Evolutionary conservation across 2,329 filamentous ascomycete genomes (phyloP).

Genomic region (Diaporthe sp.): DNA sequence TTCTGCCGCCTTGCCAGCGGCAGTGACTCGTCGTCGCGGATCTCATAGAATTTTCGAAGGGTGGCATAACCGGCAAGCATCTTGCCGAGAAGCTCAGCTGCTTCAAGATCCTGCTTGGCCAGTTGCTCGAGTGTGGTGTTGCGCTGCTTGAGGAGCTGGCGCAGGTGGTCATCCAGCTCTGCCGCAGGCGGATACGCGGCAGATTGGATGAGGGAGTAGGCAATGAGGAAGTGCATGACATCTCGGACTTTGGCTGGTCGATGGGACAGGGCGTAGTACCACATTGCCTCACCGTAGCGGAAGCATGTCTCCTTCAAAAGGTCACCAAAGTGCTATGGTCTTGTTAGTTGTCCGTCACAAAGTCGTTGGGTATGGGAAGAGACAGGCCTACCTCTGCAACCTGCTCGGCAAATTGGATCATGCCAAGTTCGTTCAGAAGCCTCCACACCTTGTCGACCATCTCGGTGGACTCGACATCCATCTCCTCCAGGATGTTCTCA

Average conservation of each 20-base stretch:
- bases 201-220: slow-evolving; percentile 88
- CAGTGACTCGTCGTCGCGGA: slow-evolving; percentile 73
- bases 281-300: slow-evolving; percentile 86
- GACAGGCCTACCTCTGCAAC: slow-evolving; percentile 80
- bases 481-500: slow-evolving; percentile 70
- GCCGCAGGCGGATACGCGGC: slow-evolving; percentile 79
- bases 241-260: slow-evolving; percentile 83
- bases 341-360: slow-evolving; percentile 45
- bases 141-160: slow-evolving; percentile 78
- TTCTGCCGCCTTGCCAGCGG: slow-evolving; percentile 75
- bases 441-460: slow-evolving; percentile 87
- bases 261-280: slow-evolving; percentile 92
- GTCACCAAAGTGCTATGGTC: slow-evolving; percentile 83
- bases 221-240: slow-evolving; percentile 88
- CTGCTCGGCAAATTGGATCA: slow-evolving; percentile 83
- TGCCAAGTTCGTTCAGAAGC: slow-evolving; percentile 82
- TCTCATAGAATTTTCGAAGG: slow-evolving; percentile 88
- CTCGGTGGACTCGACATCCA: slow-evolving; percentile 75
- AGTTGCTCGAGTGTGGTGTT: slow-evolving; percentile 79
- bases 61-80: slow-evolving; percentile 94
- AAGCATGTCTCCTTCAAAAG: slow-evolving; percentile 79
- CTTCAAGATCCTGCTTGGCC: slow-evolving; percentile 82
- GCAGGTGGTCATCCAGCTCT: slow-evolving; percentile 81
- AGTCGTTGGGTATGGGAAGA: slow-evolving; percentile 45
- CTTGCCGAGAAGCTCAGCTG: slow-evolving; percentile 85